Evolutionary conservation across 2,329 filamentous ascomycete genomes (phyloP), one percentile per base, ranked within the genome.

Genomic region (Ophiostoma montium): DNA sequence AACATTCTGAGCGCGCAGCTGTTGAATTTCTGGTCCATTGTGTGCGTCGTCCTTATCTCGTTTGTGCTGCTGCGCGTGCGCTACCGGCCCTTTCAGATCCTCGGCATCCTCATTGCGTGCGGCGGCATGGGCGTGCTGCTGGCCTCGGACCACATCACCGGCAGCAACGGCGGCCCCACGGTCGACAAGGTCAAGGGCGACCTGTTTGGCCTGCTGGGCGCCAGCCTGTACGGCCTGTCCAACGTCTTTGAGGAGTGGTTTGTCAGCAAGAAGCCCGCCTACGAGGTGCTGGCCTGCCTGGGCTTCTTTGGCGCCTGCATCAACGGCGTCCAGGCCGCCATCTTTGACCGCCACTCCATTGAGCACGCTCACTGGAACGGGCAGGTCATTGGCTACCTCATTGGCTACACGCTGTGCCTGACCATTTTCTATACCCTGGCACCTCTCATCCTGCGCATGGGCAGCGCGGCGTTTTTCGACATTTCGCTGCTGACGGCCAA

Each of bases 21-120:
- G 47, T 87, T 98, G 68, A 95, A 95, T 73, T 96, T 96, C 70
- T 96, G 90, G 90, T 86, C 89, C 58, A 96, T 98, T 57, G 86
- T 94, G 46, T 81, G 90, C 54, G 92, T 98, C 19, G 87, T 96
- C 18, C 62, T 84, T 53, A 68, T 95, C 56, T 95, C 87, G 27
- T 89, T 94, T 67, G 56, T 81, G 55, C 71, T 95, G 58, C 77
- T 98, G 51, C 76, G 74, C 57, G 92, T 98, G 41, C 85, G 92
- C 59, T 98, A 98, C 74, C 86, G 88, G 68, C 70, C 77, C 62
- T 79, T 51, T 51, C 92, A 96, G 70, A 78, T 95, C 58, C 57
- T 77, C 31, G 92, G 92, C 50, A 96, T 98, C 63, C 61, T 95
- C 45, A 71, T 96, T 64, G 92, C 86, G 71, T 88, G 89, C 63